These are phyloP conservation scores for Amanita fuliginea DNA, from an alignment of 768 basidiomycete species.

Conservation along the genomic window DNA sequence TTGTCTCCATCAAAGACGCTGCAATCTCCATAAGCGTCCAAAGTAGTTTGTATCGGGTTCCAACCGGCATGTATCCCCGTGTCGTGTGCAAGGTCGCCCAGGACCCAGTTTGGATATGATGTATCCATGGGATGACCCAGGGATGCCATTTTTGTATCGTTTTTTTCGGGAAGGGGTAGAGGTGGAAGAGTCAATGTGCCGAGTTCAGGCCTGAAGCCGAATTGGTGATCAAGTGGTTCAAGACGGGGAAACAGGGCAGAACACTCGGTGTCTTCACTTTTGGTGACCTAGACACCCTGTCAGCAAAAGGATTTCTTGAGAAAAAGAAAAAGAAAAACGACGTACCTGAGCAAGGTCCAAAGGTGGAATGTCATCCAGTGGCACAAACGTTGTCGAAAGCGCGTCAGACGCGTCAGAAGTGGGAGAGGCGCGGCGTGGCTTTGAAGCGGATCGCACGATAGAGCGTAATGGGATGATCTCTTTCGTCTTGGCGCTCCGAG, in stretches of 20 bases:
- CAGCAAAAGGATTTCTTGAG: not conserved
- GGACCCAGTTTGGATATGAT: not conserved
- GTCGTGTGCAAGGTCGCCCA: not conserved
- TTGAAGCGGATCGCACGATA: not conserved
- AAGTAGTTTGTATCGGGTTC: constrained; percentile 1
- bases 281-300: not conserved
- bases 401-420: not conserved
- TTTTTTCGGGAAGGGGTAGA: not conserved
- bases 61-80: constrained; percentile 2
- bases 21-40: constrained; percentile 3
- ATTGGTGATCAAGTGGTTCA: not conserved
- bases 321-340: not conserved
- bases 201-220: not conserved
- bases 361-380: not conserved
- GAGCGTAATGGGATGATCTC: not conserved
- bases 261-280: not conserved
- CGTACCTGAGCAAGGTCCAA: not conserved
- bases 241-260: not conserved
- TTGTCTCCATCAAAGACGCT: not conserved
- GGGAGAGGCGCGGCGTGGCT: not conserved
- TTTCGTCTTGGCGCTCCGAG: not conserved
- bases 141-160: not conserved
- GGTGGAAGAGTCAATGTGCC: not conserved
- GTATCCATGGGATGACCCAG: not conserved
- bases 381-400: not conserved